Base-by-base conservation (phyloP, 768 basidiomycete genomes). In the Goffeauzyma gilvescens region DNA sequence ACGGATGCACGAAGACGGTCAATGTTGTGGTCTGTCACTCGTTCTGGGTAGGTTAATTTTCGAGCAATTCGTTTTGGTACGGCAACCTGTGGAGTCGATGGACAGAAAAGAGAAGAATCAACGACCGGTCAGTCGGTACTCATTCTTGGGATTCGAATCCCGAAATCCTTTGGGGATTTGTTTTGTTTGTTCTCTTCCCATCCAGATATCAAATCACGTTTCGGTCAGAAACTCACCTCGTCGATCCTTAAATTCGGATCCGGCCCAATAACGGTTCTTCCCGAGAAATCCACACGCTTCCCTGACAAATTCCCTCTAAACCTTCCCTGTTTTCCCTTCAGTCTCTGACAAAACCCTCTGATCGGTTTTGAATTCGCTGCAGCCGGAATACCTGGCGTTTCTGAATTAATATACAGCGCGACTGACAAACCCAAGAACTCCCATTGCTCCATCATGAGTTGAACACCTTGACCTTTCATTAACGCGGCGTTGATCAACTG, bases 201-300 rank as follows among this genome's bases (percentile, higher is more conserved):
- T n/a, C n/a, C n/a, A n/a, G n/a, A n/a, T n/a, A n/a, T n/a, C n/a
- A n/a, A n/a, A n/a, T n/a, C n/a, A n/a, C n/a, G n/a, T n/a, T n/a
- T n/a, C n/a, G 28, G 28, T 30, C 34, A 8, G 35, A 25, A 14
- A 45, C 58, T 38, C 30, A 66, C 87, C 67, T 98, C 90, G 61
- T 98, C 93, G 57, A 98, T 93, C 38, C 85, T 78, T 50, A 98
- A 67, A 59, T 96, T 98, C n/a, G 93, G 93, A 64, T 98, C 93
- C 1, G 93, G 93, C 1, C 87, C 90, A 58, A 98, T 98, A 63
- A 98, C 93, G 6, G 93, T 98, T 54, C 93, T 81, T 5, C 78
- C 90, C 0, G 89, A 95, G 60, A 96, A 96, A 61, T 98, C 93
- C 50, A 98, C 93, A 63, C 93, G 86, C 65, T 98, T 98, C 49